phyloP scores from a whole-genome alignment of 345 rosid species.

The Gossypium raimondii region DNA sequence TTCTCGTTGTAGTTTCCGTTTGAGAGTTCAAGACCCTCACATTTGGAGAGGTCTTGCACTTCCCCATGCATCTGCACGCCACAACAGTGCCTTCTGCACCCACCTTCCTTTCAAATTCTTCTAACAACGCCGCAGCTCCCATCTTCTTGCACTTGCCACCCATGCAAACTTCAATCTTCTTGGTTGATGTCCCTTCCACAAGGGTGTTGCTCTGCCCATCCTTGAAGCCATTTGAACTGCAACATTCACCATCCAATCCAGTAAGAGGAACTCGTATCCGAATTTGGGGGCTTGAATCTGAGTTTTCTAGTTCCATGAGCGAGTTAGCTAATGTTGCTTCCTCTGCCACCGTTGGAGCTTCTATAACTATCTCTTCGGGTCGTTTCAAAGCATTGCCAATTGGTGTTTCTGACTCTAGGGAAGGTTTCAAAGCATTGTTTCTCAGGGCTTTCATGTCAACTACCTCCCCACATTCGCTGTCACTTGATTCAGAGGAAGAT shows the following conservation, averaged over 20 bases:
- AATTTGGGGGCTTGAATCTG: constrained; percentile 5
- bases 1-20: not conserved
- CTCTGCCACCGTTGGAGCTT: not conserved
- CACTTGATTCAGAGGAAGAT: constrained; percentile 47
- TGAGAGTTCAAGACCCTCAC: constrained; percentile 36
- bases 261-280: not conserved
- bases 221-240: not conserved
- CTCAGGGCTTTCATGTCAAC: constrained; percentile 46
- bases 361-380: not conserved
- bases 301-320: not conserved
- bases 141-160: constrained; percentile 68
- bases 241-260: not conserved
- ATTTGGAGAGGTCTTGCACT: constrained; percentile 72
- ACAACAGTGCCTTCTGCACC: constrained; percentile 46
- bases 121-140: constrained; percentile 51
- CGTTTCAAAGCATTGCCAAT: not conserved
- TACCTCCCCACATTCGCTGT: constrained; percentile 45
- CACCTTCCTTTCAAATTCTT: constrained; percentile 48
- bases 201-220: not conserved
- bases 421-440: constrained; percentile 10
- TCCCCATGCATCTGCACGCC: constrained; percentile 76
- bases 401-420: not conserved
- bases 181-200: constrained; percentile 8
- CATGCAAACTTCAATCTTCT: constrained; percentile 69
- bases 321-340: not conserved